Conservation (phyloP, 441 rosid species). For the Populus hybrid region DNA sequence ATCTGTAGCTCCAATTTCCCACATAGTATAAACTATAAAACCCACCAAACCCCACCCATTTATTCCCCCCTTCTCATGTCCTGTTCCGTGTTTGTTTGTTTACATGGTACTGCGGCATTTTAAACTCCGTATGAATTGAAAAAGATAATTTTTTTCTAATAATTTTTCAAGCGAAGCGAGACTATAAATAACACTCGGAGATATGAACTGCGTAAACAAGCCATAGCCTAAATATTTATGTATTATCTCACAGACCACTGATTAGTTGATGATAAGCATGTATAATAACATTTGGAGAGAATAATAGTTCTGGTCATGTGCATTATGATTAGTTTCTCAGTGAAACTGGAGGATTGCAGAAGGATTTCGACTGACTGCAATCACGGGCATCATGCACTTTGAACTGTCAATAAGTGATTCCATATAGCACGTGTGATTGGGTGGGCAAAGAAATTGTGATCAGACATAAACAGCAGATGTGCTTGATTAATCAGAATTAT, state of each 20-base stretch:
- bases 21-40: constrained; percentile 18
- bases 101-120: too few species aligned
- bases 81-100: background rate
- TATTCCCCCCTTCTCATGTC: background rate
- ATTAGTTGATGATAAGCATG: constrained; percentile 15
- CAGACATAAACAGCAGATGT: constrained; percentile 7
- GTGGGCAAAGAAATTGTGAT: background rate
- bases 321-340: constrained; percentile 35
- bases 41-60: constrained; percentile 29
- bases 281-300: constrained; percentile 14
- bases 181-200: too few species aligned
- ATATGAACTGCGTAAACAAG: too few species aligned
- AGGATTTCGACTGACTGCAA: constrained; percentile 29
- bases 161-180: too few species aligned
- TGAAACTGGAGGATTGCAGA: constrained; percentile 13
- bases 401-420: constrained; percentile 21
- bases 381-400: constrained; percentile 23
- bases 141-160: too few species aligned
- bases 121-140: too few species aligned
- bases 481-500: background rate
- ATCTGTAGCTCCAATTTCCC: constrained; percentile 42
- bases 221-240: too few species aligned
- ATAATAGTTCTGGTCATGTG: constrained; percentile 32
- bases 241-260: background rate
- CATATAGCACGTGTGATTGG: constrained; percentile 32